Evolutionary conservation across 306 rosid genomes (phyloP).

Genomic region (Quercus ilex): DNA sequence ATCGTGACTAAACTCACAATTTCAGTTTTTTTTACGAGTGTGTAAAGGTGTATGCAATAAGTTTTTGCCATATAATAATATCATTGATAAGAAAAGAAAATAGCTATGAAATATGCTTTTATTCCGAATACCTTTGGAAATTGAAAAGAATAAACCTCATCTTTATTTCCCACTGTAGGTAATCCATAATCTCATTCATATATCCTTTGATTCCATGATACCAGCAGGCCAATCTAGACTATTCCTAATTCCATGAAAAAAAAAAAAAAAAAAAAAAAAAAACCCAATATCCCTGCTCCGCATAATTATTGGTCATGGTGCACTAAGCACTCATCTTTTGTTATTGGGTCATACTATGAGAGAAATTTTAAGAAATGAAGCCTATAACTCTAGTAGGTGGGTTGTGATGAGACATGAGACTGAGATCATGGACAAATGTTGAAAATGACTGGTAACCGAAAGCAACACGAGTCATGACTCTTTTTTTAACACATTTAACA

Average conservation of each 20-base stretch:
- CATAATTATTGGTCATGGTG: not conserved
- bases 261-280: not conserved
- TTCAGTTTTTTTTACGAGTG: too few relatives aligned
- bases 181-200: conserved; percentile 23
- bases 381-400: not conserved
- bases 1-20: too few relatives aligned
- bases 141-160: conserved; percentile 29
- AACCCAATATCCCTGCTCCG: not conserved
- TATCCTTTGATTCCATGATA: conserved; percentile 13
- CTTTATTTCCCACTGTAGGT: conserved; percentile 10
- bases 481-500: too few relatives aligned
- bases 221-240: not conserved
- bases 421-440: not conserved
- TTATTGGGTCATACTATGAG: not conserved
- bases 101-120: not conserved
- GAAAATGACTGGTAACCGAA: conserved; percentile 14
- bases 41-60: too few relatives aligned
- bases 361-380: not conserved
- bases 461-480: not conserved
- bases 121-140: not conserved
- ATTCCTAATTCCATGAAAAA: not conserved
- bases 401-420: not conserved
- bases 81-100: not conserved
- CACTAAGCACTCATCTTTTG: not conserved
- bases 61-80: not conserved